Evolutionary conservation across 805 yeast genomes (phyloP).

Genomic region (Sungouiozyma ichnusensis): DNA sequence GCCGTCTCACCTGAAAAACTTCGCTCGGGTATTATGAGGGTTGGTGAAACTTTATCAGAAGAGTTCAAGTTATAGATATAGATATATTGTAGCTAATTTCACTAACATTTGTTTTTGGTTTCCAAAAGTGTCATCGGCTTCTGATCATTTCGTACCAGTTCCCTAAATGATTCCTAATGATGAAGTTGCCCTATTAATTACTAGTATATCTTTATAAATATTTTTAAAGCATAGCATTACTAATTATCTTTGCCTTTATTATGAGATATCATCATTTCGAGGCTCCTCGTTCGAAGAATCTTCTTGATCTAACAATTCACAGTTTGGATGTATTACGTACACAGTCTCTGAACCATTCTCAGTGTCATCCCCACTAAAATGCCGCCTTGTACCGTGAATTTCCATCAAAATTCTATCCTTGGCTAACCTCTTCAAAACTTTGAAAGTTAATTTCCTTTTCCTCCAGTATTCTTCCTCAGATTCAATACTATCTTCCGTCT

Average conservation of each 20-base stretch:
- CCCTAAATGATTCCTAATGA: too few species aligned
- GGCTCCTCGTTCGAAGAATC: conserved; percentile 5
- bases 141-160: not conserved
- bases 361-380: conserved; percentile 30
- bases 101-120: not conserved
- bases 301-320: conserved; percentile 53
- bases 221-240: not conserved
- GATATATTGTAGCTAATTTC: not conserved
- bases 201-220: not conserved
- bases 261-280: not conserved
- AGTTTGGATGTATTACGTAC: conserved; percentile 68
- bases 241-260: not conserved
- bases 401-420: conserved; percentile 77
- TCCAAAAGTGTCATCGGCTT: not conserved
- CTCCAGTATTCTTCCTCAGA: conserved; percentile 60
- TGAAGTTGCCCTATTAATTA: too few species aligned
- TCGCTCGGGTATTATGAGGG: conserved; percentile 51
- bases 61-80: conserved; percentile 32
- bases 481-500: conserved; percentile 58
- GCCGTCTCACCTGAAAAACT: conserved; percentile 66
- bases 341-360: conserved; percentile 24
- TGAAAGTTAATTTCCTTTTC: conserved; percentile 62
- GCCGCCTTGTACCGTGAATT: conserved; percentile 40
- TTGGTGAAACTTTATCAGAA: conserved; percentile 50
- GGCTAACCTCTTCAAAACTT: conserved; percentile 73